A percentile compares a stretch with the other conserved stretches of the same genome.
These are phyloP conservation scores for Penicillium canescens DNA, from an alignment of 495 filamentous ascomycete genomes.

Conservation along the genomic window DNA sequence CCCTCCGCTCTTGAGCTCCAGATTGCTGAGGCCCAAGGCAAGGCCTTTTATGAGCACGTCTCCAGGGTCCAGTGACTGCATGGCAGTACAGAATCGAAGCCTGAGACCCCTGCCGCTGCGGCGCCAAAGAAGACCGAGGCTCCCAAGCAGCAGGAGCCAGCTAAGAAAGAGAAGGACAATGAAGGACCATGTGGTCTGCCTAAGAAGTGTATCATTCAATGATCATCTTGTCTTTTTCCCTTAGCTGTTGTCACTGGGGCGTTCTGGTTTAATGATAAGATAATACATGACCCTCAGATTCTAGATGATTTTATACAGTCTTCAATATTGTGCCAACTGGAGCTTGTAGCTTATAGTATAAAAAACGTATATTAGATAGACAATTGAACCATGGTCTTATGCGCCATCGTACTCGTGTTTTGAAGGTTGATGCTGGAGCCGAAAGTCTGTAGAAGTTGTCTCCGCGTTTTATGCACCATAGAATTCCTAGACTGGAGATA, in stretches of 20 bases:
- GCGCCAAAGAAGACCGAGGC: constrained; percentile 22
- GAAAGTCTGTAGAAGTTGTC: too few species aligned
- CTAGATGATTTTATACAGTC: too few species aligned
- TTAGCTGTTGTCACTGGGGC: constrained; percentile 15
- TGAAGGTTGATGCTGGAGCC: too few species aligned
- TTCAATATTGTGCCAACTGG: too few species aligned
- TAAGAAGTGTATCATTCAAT: constrained; percentile 64
- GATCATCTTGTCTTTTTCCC: constrained; percentile 16
- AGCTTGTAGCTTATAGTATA: too few species aligned
- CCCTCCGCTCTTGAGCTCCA: constrained; percentile 72
- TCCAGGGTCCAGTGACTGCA: constrained; percentile 84
- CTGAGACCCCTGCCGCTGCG: constrained; percentile 26
- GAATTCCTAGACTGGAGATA: too few species aligned
- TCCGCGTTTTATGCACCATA: too few species aligned
- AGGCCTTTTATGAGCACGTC: constrained; percentile 80
- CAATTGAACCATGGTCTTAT: too few species aligned
- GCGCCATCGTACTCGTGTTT: too few species aligned
- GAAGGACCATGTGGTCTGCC: constrained; percentile 73
- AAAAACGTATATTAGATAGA: too few species aligned
- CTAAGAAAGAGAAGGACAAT: constrained; percentile 38
- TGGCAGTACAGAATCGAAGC: constrained; percentile 50
- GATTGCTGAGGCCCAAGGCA: constrained; percentile 79
- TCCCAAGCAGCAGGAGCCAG: constrained; percentile 26
- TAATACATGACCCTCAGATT: background rate
- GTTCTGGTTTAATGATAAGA: constrained; percentile 20